Evolutionary conservation across 2,329 filamentous ascomycete species (phyloP).

Genomic region (Macroventuria anomochaeta): DNA sequence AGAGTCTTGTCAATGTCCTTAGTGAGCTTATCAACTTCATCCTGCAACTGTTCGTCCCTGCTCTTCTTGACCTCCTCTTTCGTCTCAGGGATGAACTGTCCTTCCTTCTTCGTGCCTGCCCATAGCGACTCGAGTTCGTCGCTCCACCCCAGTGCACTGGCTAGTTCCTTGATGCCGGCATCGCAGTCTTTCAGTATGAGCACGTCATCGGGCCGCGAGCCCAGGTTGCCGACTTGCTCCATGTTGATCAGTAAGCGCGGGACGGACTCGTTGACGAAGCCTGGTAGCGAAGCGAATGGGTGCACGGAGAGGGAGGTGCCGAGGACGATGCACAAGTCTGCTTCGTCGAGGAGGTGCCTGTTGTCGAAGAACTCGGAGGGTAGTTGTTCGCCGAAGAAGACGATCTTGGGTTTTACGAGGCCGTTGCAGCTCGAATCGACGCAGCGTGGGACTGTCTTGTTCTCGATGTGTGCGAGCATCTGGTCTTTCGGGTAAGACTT

Average conservation of each 20-base stretch:
- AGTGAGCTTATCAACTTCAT: constrained; percentile 65
- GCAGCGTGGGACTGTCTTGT: constrained; percentile 75
- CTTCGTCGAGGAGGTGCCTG: constrained; percentile 58
- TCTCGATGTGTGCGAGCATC: constrained; percentile 74
- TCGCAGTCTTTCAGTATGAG: constrained; percentile 84
- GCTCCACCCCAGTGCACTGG: constrained; percentile 81
- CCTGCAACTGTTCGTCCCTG: constrained; percentile 63
- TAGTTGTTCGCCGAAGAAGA: constrained; percentile 85
- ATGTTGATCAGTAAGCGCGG: constrained; percentile 88
- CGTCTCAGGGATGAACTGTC: constrained; percentile 45
- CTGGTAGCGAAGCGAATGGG: constrained; percentile 84
- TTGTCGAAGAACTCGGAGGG: constrained; percentile 70
- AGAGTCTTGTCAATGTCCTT: constrained; percentile 64
- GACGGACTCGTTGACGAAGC: constrained; percentile 63
- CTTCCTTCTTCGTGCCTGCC: constrained; percentile 63
- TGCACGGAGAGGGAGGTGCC: constrained; percentile 88
- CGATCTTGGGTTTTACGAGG: constrained; percentile 90
- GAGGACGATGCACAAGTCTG: constrained; percentile 83
- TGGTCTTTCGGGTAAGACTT: constrained; percentile 71
- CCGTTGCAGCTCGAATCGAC: constrained; percentile 68
- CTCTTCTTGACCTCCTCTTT: constrained; percentile 53
- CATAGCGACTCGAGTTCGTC: constrained; percentile 82
- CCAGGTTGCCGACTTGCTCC: constrained; percentile 80
- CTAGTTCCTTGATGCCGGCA: constrained; percentile 76
- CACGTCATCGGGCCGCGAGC: constrained; percentile 81